Percentiles rank a stretch among this genome's conserved stretches.
Conservation (phyloP, 148 eudicot genomes). For the Vaccinium vitisidaea region DNA sequence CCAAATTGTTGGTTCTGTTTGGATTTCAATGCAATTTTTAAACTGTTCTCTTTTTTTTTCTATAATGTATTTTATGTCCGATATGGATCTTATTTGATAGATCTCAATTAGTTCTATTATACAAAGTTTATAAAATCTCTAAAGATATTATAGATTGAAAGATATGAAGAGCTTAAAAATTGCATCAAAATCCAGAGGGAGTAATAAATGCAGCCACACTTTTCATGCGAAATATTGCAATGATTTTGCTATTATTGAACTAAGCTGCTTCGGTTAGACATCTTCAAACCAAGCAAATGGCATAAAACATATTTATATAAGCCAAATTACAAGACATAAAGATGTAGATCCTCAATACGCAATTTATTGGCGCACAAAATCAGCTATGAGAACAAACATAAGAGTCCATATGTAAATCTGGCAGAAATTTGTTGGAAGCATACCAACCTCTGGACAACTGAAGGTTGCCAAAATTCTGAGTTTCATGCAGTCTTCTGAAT, state of each 20-base stretch:
- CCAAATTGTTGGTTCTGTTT: too few relatives aligned
- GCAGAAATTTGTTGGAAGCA: constrained; percentile 1
- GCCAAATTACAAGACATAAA: not conserved
- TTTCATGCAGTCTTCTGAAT: constrained; percentile 35
- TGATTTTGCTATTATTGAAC: not conserved
- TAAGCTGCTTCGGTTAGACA: not conserved
- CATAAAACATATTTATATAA: not conserved
- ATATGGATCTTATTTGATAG: too few relatives aligned
- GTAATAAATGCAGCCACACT: too few relatives aligned
- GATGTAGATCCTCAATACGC: not conserved
- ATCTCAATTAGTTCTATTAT: too few relatives aligned
- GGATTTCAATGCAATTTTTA: too few relatives aligned
- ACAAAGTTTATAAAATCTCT: too few relatives aligned
- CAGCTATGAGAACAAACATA: not conserved
- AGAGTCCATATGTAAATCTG: not conserved
- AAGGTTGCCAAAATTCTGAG: constrained; percentile 26
- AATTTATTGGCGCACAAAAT: not conserved
- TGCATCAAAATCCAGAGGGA: too few relatives aligned
- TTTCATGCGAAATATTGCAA: too few relatives aligned
- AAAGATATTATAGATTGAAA: too few relatives aligned
- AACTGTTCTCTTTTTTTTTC: too few relatives aligned
- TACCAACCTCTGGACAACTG: constrained; percentile 40
- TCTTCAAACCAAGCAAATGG: not conserved
- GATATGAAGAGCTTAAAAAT: too few relatives aligned
- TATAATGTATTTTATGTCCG: too few relatives aligned